These are phyloP conservation scores for Gnomoniopsis smithogilvyi DNA, from an alignment of 2,329 filamentous ascomycete species.

Conservation along the genomic window DNA sequence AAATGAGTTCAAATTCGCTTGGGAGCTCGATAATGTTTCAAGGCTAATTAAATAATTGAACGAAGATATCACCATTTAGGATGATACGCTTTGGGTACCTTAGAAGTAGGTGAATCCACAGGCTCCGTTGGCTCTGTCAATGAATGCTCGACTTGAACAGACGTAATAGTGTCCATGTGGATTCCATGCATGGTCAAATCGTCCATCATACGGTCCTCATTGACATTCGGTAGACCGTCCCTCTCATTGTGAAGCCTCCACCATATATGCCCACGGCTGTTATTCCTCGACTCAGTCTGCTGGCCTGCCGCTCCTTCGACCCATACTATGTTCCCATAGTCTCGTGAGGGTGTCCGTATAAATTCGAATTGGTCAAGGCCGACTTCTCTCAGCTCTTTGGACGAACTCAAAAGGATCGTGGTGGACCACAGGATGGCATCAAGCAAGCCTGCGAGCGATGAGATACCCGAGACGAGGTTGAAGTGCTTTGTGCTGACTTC, in stretches of 20 bases:
- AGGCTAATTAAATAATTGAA: no score
- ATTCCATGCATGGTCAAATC: conserved; percentile 14
- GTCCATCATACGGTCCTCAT: not conserved
- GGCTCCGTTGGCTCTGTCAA: not conserved
- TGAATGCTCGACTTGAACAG: conserved; percentile 27
- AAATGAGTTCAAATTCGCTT: no score
- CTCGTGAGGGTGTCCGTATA: conserved; percentile 36
- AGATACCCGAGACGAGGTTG: not conserved
- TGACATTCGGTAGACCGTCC: not conserved
- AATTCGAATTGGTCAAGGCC: conserved; percentile 52
- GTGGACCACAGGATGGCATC: conserved; percentile 52
- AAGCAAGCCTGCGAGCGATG: conserved; percentile 48
- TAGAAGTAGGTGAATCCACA: no score
- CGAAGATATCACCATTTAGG: no score
- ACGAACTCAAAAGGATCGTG: conserved; percentile 45
- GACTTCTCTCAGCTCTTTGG: conserved; percentile 38
- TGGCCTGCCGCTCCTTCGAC: conserved; percentile 24
- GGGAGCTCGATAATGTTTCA: no score
- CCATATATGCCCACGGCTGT: conserved; percentile 6
- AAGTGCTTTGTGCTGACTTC: not conserved
- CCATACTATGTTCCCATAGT: conserved; percentile 39
- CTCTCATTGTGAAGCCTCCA: conserved; percentile 7
- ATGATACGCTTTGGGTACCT: no score
- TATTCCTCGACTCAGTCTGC: not conserved
- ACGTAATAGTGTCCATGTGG: conserved; percentile 30